Conservation (phyloP, 2,329 filamentous ascomycete genomes). For the Raffaelea arxii region DNA sequence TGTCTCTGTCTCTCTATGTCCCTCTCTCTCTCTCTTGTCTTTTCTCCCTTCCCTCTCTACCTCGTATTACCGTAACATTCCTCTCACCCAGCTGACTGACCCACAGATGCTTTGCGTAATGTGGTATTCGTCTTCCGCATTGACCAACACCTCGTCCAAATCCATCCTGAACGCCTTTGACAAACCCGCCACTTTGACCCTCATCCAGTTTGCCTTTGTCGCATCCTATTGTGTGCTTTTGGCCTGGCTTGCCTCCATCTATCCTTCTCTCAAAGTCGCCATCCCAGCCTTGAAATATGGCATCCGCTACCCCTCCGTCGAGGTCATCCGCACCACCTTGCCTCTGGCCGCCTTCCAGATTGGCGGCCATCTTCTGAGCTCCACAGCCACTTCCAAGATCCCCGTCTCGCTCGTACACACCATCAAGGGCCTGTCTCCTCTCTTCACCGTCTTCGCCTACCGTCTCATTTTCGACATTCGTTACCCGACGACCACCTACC, state of each 20-base stretch:
- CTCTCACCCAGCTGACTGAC: too few relatives aligned
- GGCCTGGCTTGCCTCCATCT: constrained; percentile 63
- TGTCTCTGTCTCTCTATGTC: too few relatives aligned
- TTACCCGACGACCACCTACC: constrained; percentile 79
- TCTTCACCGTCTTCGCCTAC: constrained; percentile 93
- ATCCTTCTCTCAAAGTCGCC: constrained; percentile 58
- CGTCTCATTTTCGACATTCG: constrained; percentile 79
- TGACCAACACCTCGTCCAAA: constrained; percentile 97
- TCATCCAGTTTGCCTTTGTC: constrained; percentile 90
- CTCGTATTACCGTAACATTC: constrained; percentile 9
- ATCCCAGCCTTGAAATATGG: constrained; percentile 77
- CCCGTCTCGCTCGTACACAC: constrained; percentile 96
- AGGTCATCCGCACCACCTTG: constrained; percentile 79
- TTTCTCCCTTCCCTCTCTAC: not conserved
- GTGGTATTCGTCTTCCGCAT: constrained; percentile 92
- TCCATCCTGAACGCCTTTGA: constrained; percentile 87
- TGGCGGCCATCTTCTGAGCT: constrained; percentile 84
- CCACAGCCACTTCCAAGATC: constrained; percentile 87
- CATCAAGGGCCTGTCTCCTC: constrained; percentile 91
- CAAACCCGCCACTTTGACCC: constrained; percentile 82
- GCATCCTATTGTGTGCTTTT: constrained; percentile 77
- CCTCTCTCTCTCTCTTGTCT: not conserved
- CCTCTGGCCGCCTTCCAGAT: constrained; percentile 90
- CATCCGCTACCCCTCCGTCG: constrained; percentile 68
- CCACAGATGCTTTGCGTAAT: constrained; percentile 75